Base-by-base conservation (phyloP, 2,329 filamentous ascomycete species). In the Venturia asperata region DNA sequence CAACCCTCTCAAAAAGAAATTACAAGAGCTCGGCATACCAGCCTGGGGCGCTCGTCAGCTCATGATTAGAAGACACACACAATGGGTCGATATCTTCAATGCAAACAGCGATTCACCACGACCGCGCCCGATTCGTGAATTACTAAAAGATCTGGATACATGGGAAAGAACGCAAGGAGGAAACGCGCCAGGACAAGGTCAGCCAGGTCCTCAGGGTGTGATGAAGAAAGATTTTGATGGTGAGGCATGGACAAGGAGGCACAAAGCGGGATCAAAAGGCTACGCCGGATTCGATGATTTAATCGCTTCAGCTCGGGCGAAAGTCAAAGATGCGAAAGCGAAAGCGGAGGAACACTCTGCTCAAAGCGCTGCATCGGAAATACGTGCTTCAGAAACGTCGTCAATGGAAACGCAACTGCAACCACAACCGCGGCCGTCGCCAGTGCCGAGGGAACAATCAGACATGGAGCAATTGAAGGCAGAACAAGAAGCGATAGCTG, bases 51-150 rank as follows among this genome's bases (percentile, higher is more conserved):
- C 82, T 0, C 88, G 88, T 58, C 78, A 82, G 58, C 80, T 92
- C 1, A 80, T 97, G 64, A 88, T 93, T 73, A 84, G 83, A 69
- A 85, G 95, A 21, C 92, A 97, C 72, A 90, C 85, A 30, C 94
- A 99, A 75, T 99, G 92, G 92, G 83, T 94, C 63, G 97, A 94
- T 45, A 78, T 99, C 21, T 97, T 91, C 89, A 99, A 99, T 74
- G 90, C 95, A 13, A 99, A 99, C 73, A 96, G 92, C 76, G 94
- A 99, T 75, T 89, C 92, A 1, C 84, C 83, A 43, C 79, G 80
- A 1, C 91, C 91, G 0, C 89, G 88, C 72, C 80, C 81, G 13
- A 91, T 90, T 68, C 72, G 77, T 7, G 87, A 94, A 66, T 76
- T 99, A 5, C 76, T 96, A 19, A 85, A 84, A 17, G 93, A 97